Base-by-base conservation (phyloP, 2,329 filamentous ascomycete genomes). In the Thielaviopsis ethacetica region DNA sequence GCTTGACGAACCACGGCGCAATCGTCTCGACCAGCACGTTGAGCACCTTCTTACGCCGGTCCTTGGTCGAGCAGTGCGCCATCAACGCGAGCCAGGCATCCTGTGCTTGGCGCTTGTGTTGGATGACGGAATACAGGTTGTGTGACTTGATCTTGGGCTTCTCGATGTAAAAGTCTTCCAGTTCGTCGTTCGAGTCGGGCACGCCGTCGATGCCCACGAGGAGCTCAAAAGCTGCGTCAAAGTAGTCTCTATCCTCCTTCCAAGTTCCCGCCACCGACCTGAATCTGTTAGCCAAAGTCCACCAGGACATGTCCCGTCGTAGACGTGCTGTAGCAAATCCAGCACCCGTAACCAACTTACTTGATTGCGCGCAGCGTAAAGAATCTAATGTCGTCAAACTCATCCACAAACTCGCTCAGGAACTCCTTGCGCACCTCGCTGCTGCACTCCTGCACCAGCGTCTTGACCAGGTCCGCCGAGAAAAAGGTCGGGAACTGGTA, bases 71-170 rank as follows among this genome's bases (percentile, higher is more conserved):
- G 3, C 79, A 76, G 59, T 84, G 74, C 59, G 78, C 79, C 67
- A 97, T 81, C 22, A 95, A 71, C 2, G 85, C 79, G 19, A 95
- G 73, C 91, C 91, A 97, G 2, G 89, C 87, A 61, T 89, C 85
- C 68, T 96, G 90, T 0, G 86, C 88, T 64, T 83, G 81, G 66
- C 81, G 86, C 71, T 87, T 91, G 72, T 91, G 87, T 61, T 85
- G 79, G 15, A 77, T 76, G 6, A 85, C 71, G 2, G 84, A 87
- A 53, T 76, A 75, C 13, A 91, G 72, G 17, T 77, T 72, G 64
- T 88, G 84, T 59, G 83, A 82, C 65, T 82, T 83, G 69, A 85
- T 85, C 65, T 79, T 76, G 9, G 85, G 84, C 56, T 77, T 71
- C 49, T 78, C 72, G 53, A 84, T 72, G 67, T 84, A 91, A 67